Evolutionary conservation across 805 yeast species (phyloP), one percentile per base, ranked within the genome.

Genomic region (Saccharomyces eubayanus): DNA sequence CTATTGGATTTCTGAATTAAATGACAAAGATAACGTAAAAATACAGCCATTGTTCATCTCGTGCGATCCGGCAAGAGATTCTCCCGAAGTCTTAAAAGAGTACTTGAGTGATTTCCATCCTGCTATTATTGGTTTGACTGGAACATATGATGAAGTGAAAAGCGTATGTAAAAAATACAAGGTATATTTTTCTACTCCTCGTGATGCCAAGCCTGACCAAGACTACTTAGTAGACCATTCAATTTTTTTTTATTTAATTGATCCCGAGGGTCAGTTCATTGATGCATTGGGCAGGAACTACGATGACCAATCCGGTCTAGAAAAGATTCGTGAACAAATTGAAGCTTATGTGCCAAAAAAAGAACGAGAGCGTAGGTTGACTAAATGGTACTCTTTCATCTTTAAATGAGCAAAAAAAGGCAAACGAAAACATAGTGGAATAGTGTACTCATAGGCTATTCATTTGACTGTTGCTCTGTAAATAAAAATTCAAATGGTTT

Each of bases 141-240:
- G 99, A 46, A 77, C 88, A 11, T 91, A 89, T 68, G 92, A 89
- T 29, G 83, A 85, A 57, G 82, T 94, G 55, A 91, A 89, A 71
- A 78, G 80, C 57, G 80, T 84, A 53, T 94, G 98, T 74, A 90
- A 88, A 70, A 82, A 83, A 59, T 92, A 83, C 73, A 80, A 97
- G 61, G 99, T 94, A n/a, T 92, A 91, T 71, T 92, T 94, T 71
- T 88, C 96, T 12, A 92, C 99, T 1, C 99, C 98, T 2, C 86
- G 89, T 28, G 82, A 89, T 66, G 85, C 89, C 47, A 87, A 89
- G 66, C 91, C 96, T 0, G 97, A 96, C 27, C 96, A 92, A 69
- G 97, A 92, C 62, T 92, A 92, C 67, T 77, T 92, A 57, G 99
- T 92, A 36, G 99, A 92, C 67, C 99, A 92, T 72, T 91, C 97